phyloP scores from a whole-genome alignment of 352 stramenopile genomes.

The Thraustotheca clavata region DNA sequence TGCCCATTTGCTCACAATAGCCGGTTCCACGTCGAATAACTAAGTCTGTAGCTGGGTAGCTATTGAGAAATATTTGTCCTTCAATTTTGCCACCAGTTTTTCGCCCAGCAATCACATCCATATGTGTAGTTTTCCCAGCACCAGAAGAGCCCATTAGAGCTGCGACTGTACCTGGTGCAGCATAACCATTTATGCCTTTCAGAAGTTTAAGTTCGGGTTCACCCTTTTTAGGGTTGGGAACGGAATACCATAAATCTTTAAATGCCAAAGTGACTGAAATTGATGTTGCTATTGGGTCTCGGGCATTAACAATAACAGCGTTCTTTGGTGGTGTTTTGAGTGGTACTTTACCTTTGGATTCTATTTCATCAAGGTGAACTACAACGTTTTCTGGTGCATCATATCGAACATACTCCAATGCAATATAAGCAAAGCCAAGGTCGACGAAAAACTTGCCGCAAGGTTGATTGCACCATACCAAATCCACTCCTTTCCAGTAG shows the following conservation, averaged over 20 bases:
- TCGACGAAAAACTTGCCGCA: constrained; percentile 23
- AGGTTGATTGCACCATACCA: constrained; percentile 24
- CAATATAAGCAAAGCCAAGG: constrained; percentile 25
- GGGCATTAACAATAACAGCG: no score
- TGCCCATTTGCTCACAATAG: constrained; percentile 83
- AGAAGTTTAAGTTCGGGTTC: constrained; percentile 30
- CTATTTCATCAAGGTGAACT: neutral
- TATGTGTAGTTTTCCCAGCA: constrained; percentile 90
- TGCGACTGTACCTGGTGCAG: constrained; percentile 45
- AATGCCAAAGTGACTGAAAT: constrained; percentile 41
- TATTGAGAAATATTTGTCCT: constrained; percentile 69
- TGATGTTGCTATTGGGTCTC: no score
- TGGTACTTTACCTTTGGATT: no score
- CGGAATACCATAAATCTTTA: constrained; percentile 48
- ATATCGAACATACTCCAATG: constrained; percentile 13
- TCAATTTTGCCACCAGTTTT: constrained; percentile 72
- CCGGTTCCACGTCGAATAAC: constrained; percentile 48
- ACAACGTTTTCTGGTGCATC: neutral
- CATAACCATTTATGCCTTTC: constrained; percentile 47
- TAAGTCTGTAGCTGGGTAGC: constrained; percentile 37
- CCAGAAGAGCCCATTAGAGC: constrained; percentile 66
- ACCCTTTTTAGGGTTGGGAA: constrained; percentile 32
- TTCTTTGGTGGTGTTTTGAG: no score
- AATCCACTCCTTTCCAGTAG: constrained; percentile 28
- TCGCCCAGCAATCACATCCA: constrained; percentile 90